Percentiles rank a stretch among this genome's conserved stretches.
phyloP scores from a whole-genome alignment of 768 basidiomycete species.

The Tulasnella calospora region DNA sequence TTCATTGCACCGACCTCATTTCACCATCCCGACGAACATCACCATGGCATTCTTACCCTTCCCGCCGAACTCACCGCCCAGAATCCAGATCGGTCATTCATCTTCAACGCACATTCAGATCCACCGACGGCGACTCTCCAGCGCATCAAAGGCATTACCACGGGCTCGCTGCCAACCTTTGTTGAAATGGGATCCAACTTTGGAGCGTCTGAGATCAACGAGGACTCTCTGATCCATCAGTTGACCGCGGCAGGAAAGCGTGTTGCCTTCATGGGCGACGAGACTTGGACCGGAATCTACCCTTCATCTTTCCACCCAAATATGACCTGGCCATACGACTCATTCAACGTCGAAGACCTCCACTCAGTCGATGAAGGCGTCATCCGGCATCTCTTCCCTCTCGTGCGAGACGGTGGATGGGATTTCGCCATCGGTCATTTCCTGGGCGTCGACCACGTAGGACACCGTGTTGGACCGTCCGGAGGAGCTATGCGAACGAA shows the following conservation, averaged over 20 bases:
- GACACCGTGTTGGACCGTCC: conserved; percentile 88
- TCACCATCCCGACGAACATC: conserved; percentile 55
- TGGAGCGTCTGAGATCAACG: conserved; percentile 75
- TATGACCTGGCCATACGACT: conserved; percentile 82
- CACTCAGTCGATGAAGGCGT: conserved; percentile 95
- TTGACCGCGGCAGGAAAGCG: conserved; percentile 54
- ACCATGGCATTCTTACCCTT: conserved; percentile 77
- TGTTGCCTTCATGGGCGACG: conserved; percentile 89
- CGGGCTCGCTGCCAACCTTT: conserved; percentile 92
- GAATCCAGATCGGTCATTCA: conserved; percentile 67
- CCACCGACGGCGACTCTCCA: conserved; percentile 95
- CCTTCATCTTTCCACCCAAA: conserved; percentile 66
- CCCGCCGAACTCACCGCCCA: conserved; percentile 63
- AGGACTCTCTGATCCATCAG: conserved; percentile 85
- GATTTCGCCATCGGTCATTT: conserved; percentile 89
- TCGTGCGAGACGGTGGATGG: conserved; percentile 62
- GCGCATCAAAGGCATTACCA: conserved; percentile 89
- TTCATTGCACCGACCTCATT: conserved; percentile 69
- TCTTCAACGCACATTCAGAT: conserved; percentile 87
- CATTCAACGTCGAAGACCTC: conserved; percentile 97
- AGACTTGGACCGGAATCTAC: conserved; percentile 92
- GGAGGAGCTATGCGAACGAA: conserved; percentile 82
- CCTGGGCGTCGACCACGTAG: conserved; percentile 93
- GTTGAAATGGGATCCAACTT: conserved; percentile 92
- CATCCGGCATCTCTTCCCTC: conserved; percentile 72